Evolutionary conservation across 2,329 filamentous ascomycete species (phyloP).

Genomic region (Trichoderma oligosporum): DNA sequence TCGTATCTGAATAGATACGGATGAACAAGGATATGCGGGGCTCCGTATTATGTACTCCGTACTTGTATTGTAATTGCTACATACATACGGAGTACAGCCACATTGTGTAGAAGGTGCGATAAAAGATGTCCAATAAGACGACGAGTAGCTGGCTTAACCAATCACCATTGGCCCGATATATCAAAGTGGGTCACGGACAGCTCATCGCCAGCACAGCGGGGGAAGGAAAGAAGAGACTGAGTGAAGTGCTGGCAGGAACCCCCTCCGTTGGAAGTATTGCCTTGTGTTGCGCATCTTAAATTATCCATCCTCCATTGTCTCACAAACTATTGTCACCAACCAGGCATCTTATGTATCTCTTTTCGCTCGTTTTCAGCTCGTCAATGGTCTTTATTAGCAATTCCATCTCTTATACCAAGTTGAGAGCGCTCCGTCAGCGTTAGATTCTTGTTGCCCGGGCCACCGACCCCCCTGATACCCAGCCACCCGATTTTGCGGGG

Average conservation of each 20-base stretch:
- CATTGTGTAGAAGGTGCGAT: too few species aligned
- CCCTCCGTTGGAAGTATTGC: neutral
- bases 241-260: slow-evolving; percentile 1
- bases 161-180: neutral
- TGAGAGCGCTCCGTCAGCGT: neutral
- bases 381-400: neutral
- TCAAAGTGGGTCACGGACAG: neutral
- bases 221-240: slow-evolving; percentile 3
- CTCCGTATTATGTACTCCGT: too few species aligned
- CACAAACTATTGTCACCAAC: neutral
- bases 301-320: neutral
- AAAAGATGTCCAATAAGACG: neutral
- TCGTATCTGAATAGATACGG: too few species aligned
- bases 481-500: slow-evolving; percentile 20
- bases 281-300: neutral
- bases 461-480: slow-evolving; percentile 16
- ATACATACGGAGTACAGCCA: too few species aligned
- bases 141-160: neutral
- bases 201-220: slow-evolving; percentile 11
- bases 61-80: too few species aligned
- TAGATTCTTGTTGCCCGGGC: neutral
- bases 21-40: too few species aligned
- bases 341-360: neutral
- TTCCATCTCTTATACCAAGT: neutral
- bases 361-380: neutral